Percentiles rank a stretch among this genome's conserved stretches.
Evolutionary conservation across 176 grass and related monocot species (phyloP).

Genomic region (Tillandsia leiboldiana): DNA sequence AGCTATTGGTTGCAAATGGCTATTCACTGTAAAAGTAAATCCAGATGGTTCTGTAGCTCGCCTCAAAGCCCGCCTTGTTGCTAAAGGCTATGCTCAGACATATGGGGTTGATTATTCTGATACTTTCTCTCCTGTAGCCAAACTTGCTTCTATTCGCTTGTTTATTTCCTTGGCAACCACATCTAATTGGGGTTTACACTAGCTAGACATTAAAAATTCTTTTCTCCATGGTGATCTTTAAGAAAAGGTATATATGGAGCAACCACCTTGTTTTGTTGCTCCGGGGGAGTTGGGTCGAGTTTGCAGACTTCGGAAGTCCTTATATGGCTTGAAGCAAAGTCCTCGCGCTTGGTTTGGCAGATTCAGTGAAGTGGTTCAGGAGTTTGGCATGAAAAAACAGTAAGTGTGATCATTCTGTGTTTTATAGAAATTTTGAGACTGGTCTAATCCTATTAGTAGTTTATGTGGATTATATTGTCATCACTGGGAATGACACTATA

Average conservation of each 20-base stretch:
- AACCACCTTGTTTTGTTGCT: slow-evolving; percentile 1
- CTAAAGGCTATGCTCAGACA: slow-evolving; percentile 2
- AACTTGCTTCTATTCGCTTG: neutral
- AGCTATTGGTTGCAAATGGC: neutral
- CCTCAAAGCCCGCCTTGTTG: neutral
- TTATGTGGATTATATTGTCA: neutral
- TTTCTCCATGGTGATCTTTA: no score
- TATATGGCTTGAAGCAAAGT: neutral
- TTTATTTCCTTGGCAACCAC: neutral
- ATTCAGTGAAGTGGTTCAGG: neutral
- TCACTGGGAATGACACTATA: neutral
- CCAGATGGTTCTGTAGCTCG: neutral
- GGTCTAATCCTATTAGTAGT: neutral
- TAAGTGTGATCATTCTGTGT: neutral
- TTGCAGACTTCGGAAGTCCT: neutral
- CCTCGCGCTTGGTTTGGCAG: neutral
- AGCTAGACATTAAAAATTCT: no score
- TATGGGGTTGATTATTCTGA: neutral
- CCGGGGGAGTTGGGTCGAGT: neutral
- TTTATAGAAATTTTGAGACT: neutral
- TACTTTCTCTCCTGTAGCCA: neutral
- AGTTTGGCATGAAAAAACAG: neutral
- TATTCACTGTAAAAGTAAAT: neutral
- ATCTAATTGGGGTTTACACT: neutral
- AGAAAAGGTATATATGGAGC: no score